These are phyloP conservation scores for Dictyophora rubrovolvata DNA, from an alignment of 768 basidiomycete species.

Conservation along the genomic window DNA sequence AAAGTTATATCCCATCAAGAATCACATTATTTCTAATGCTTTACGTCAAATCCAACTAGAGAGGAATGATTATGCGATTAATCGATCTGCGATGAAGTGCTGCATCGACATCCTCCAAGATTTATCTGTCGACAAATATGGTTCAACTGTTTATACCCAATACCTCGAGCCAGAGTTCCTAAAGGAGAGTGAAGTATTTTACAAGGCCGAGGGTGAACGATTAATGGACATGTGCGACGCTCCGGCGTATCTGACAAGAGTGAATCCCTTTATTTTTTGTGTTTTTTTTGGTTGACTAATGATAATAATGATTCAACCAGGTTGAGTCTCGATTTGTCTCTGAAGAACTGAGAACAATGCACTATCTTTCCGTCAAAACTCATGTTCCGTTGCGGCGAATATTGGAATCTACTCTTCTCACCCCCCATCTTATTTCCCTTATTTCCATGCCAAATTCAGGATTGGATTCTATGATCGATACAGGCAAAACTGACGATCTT, in stretches of 20 bases:
- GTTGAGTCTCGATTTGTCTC: slow-evolving; percentile 71
- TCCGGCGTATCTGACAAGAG: slow-evolving; percentile 69
- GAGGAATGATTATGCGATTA: slow-evolving; percentile 83
- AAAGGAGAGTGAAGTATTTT: slow-evolving; percentile 68
- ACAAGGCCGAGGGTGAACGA: slow-evolving; percentile 59
- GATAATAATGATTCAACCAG: slow-evolving; percentile 28
- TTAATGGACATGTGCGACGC: slow-evolving; percentile 70
- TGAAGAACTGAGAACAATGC: slow-evolving; percentile 75
- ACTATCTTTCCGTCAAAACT: slow-evolving; percentile 77
- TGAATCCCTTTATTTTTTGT: slow-evolving; percentile 27
- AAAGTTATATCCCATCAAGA: slow-evolving; percentile 60
- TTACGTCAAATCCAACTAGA: slow-evolving; percentile 83
- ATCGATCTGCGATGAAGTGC: slow-evolving; percentile 82
- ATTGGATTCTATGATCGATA: slow-evolving; percentile 77
- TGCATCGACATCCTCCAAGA: slow-evolving; percentile 78
- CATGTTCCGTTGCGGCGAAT: slow-evolving; percentile 58
- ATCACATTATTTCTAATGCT: slow-evolving; percentile 72
- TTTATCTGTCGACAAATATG: slow-evolving; percentile 42
- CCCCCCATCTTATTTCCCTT: slow-evolving; percentile 63
- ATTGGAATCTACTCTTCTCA: slow-evolving; percentile 66
- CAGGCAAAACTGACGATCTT: slow-evolving; percentile 66
- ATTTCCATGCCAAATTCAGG: slow-evolving; percentile 79
- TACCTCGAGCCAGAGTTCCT: slow-evolving; percentile 81
- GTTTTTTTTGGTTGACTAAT: not conserved
- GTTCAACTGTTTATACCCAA: slow-evolving; percentile 61